Conservation (phyloP, 495 filamentous ascomycete genomes). For the Platismatia glauca region DNA sequence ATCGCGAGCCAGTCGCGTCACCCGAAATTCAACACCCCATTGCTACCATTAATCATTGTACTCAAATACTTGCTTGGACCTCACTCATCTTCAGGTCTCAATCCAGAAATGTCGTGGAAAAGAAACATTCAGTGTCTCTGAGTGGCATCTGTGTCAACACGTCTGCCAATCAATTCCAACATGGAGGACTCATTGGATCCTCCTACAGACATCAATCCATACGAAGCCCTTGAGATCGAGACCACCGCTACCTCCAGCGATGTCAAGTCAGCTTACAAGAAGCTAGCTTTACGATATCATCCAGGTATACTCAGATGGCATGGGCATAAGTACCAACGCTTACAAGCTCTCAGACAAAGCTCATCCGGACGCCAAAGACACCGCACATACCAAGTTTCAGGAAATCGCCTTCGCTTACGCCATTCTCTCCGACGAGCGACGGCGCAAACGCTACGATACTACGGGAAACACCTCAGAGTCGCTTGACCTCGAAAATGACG, state of each 20-base stretch:
- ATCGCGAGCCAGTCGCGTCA: slow-evolving; percentile 1
- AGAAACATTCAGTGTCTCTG: not conserved
- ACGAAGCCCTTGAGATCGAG: slow-evolving; percentile 72
- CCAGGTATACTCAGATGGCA: slow-evolving; percentile 51
- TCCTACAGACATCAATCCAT: slow-evolving; percentile 63
- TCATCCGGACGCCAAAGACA: slow-evolving; percentile 47
- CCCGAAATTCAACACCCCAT: not conserved
- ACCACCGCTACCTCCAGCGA: slow-evolving; percentile 62
- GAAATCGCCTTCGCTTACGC: slow-evolving; percentile 87
- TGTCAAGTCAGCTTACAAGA: slow-evolving; percentile 93
- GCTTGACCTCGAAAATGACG: slow-evolving; percentile 57
- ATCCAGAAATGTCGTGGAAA: not conserved
- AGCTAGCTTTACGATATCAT: slow-evolving; percentile 79
- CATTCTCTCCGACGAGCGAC: slow-evolving; percentile 69
- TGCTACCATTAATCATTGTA: not conserved
- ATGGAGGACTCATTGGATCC: slow-evolving; percentile 32
- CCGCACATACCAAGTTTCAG: slow-evolving; percentile 75
- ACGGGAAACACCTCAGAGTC: slow-evolving; percentile 82
- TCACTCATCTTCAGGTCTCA: not conserved
- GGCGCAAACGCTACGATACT: slow-evolving; percentile 75
- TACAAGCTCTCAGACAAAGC: slow-evolving; percentile 56
- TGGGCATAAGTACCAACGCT: not conserved
- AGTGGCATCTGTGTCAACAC: not conserved
- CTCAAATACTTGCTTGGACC: not conserved
- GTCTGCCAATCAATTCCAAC: not conserved